Base-by-base conservation (phyloP, 179 eudicot species). In the Kewa caespitosa region DNA sequence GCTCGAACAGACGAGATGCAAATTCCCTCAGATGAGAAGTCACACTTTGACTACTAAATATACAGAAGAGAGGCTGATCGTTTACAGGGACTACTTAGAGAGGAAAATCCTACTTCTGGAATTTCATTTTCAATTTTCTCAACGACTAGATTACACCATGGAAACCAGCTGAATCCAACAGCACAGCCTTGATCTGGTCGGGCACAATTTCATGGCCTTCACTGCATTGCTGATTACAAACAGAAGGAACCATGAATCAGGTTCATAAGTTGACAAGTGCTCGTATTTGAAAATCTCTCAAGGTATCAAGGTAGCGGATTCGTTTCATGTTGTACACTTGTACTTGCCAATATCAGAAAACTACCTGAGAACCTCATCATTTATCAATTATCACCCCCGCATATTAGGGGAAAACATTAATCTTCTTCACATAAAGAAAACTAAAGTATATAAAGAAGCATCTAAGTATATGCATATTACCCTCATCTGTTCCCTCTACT, bases 101-200 rank as follows among this genome's bases (percentile, higher is more conserved):
- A 48, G 41, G 43, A 30, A 62, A 63, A 38, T 30, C 37, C 36
- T 50, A 31, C 52, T 1, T 30, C 70, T 25, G 34, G 25, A 31
- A 63, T 27, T 65, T 33, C 86, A 34, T 80, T 13, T 20, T 30
- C 36, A 4, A 59, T 59, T 59, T 30, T 14, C 50, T 32, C 61
- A 59, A 46, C 27, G 22, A 43, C 71, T 74, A 79, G 61, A 69
- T 79, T 31, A 79, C 79, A 50, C 82, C 79, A 41, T 75, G 88
- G 70, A 87, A 84, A 23, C 88, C 92, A 77, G 87, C 89, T 4
- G 90, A 84, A 38, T 89, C 87, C 79, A 89, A 52, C 39, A 89
- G 80, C 46, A 87, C 85, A n/a, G 90, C 90, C 83, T 89, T 89
- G 80, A 89, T 89, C 74, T 87, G 89, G 55, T 89, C 92, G 11